Evolutionary conservation across 495 filamentous ascomycete species (phyloP).

Genomic region (Aspergillus homomorphus): DNA sequence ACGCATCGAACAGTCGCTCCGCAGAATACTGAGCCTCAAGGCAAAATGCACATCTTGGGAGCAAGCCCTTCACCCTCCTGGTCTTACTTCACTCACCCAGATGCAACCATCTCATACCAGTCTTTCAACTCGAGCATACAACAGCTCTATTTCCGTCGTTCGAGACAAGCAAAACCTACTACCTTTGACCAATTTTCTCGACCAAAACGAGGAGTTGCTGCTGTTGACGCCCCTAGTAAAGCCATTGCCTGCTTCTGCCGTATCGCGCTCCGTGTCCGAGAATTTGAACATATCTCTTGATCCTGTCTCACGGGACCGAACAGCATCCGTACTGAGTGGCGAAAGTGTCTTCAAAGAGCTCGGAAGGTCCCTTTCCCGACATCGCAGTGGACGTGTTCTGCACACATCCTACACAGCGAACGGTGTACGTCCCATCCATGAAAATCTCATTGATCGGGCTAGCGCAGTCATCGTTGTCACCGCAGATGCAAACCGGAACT

Average conservation of each 20-base stretch:
- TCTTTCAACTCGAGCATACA: constrained; percentile 79
- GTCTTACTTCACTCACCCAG: constrained; percentile 65
- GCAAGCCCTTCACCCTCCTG: constrained; percentile 75
- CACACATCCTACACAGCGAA: constrained; percentile 92
- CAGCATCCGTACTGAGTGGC: constrained; percentile 73
- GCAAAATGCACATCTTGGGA: constrained; percentile 77
- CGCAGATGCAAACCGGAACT: constrained; percentile 83
- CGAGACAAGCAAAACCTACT: constrained; percentile 76
- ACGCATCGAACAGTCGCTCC: constrained; percentile 71
- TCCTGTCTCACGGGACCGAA: constrained; percentile 55
- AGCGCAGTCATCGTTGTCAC: constrained; percentile 83
- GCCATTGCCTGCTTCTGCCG: constrained; percentile 78
- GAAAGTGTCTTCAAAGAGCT: constrained; percentile 85
- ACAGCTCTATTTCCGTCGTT: constrained; percentile 80
- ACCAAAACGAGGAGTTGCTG: constrained; percentile 78
- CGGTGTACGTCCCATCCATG: constrained; percentile 82
- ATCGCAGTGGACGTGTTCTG: constrained; percentile 74
- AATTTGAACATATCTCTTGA: constrained; percentile 50
- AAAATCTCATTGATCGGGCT: constrained; percentile 82
- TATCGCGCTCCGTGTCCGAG: constrained; percentile 53
- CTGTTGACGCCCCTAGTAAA: constrained; percentile 83
- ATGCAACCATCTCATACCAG: constrained; percentile 75
- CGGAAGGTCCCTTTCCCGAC: constrained; percentile 74
- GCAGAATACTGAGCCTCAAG: constrained; percentile 72
- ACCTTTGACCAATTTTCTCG: constrained; percentile 71